Evolutionary conservation across 192 early-diverging fungal genomes (phyloP), one percentile per base, ranked within the genome.

Genomic region (Thoreauomyces humboldtii): DNA sequence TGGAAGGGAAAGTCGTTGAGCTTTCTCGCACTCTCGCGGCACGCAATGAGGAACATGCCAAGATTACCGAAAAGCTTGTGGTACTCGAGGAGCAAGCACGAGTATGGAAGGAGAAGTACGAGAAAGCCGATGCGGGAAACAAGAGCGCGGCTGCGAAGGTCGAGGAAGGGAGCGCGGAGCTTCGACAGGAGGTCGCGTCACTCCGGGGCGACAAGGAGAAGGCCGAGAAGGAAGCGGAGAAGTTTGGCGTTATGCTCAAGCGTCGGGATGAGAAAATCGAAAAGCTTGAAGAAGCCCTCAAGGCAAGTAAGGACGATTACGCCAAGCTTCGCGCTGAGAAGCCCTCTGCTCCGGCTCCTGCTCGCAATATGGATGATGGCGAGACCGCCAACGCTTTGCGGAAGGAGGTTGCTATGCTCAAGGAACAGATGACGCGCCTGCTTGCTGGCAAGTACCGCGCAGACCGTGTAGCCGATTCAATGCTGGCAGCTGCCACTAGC

Each of bases 1-100:
- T 99, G 2, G 97, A 99, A 76, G 88, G 84, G 79, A 98, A 96
- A 82, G 91, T 99, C 57, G 87, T 98, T 69, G 92, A 93, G 72
- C 80, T 99, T 58, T 96, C 94, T 32, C 91, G 91, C 64, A 74
- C 76, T 32, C 71, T 95, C 50, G 82, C 82, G 29, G 70, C 73
- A 51, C 76, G 81, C 63, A 82, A 83, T 60, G 80, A 91, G 61
- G 91, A 92, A 69, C 86, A 88, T 71, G 82, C 82, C 27, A 45
- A 56, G 14, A 72, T 87, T 52, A 67, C 74, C 38, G 82, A 84
- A 55, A 81, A 83, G 52, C 70, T 87, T 52, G 60, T 75, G 22
- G 66, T 78, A 25, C 73, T 90, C 53, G 91, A 92, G 67, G 70
- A 63, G 32, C 89, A 89, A 58, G 70, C 87, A 46, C 68, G 74